Conservation (phyloP, 2,329 filamentous ascomycete genomes). For the Fusarium sp. region DNA sequence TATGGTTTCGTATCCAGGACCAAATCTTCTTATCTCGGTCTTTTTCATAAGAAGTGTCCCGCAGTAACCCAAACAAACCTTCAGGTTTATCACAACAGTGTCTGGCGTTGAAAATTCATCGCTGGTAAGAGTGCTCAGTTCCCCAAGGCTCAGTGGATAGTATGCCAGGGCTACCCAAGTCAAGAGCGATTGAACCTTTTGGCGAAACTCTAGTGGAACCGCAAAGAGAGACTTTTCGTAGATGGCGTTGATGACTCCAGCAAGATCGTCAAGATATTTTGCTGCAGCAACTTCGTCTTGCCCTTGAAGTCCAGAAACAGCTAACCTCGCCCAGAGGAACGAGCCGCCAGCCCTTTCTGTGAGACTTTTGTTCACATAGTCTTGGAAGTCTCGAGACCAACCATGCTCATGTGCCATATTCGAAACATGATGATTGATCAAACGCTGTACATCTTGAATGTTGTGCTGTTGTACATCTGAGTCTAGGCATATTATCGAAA, state of each 20-base stretch:
- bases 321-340: background rate
- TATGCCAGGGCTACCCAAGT: background rate
- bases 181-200: background rate
- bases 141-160: background rate
- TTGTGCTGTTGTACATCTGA: background rate
- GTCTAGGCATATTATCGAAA: background rate
- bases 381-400: background rate
- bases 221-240: background rate
- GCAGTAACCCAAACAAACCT: background rate
- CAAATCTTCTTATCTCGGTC: background rate
- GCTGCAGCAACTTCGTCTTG: background rate
- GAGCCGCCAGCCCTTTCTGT: background rate
- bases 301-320: background rate
- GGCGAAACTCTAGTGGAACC: background rate
- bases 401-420: background rate
- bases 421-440: background rate
- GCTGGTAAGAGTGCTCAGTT: background rate
- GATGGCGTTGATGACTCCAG: background rate
- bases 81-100: background rate
- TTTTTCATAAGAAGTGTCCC: background rate
- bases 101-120: background rate
- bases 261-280: background rate
- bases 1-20: background rate
- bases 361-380: background rate
- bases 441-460: background rate